These are phyloP conservation scores for Tylopilus subfusipes DNA, from an alignment of 768 basidiomycete genomes.

Conservation along the genomic window DNA sequence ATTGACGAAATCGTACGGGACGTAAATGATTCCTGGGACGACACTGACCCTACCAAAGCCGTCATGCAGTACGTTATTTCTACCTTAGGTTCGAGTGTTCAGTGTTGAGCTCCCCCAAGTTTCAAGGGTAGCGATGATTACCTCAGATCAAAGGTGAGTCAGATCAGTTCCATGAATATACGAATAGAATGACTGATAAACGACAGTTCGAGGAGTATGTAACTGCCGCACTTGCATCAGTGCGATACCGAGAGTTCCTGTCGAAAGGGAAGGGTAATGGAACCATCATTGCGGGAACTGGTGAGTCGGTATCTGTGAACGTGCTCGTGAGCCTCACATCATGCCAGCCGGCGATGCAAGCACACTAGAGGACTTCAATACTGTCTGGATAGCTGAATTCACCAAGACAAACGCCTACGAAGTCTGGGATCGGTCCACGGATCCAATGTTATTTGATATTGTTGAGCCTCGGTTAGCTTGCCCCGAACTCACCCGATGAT, in stretches of 20 bases:
- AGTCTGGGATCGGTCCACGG: conserved; percentile 88
- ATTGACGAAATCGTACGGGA: conserved; percentile 91
- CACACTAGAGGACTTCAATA: conserved; percentile 77
- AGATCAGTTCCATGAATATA: not conserved
- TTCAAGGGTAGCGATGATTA: conserved; percentile 98
- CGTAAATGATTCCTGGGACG: conserved; percentile 78
- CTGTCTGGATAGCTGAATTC: conserved; percentile 85
- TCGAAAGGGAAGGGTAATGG: conserved; percentile 60
- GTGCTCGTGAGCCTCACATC: conserved; percentile 20
- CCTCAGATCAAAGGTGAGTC: conserved; percentile 70
- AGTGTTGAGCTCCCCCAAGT: conserved; percentile 36
- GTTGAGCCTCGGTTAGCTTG: conserved; percentile 76
- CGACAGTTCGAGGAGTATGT: conserved; percentile 88
- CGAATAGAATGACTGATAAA: not conserved
- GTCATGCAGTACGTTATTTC: conserved; percentile 59
- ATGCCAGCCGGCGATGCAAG: conserved; percentile 50
- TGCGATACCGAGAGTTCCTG: conserved; percentile 88
- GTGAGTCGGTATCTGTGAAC: conserved; percentile 19
- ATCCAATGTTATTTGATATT: conserved; percentile 91
- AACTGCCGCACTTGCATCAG: conserved; percentile 77
- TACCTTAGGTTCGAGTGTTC: not conserved
- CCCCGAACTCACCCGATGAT: not conserved
- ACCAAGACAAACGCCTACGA: conserved; percentile 82
- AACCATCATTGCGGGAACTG: conserved; percentile 65
- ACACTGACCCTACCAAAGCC: conserved; percentile 52